Base-by-base conservation (phyloP, 495 filamentous ascomycete species). In the Talaromyces ruber region DNA sequence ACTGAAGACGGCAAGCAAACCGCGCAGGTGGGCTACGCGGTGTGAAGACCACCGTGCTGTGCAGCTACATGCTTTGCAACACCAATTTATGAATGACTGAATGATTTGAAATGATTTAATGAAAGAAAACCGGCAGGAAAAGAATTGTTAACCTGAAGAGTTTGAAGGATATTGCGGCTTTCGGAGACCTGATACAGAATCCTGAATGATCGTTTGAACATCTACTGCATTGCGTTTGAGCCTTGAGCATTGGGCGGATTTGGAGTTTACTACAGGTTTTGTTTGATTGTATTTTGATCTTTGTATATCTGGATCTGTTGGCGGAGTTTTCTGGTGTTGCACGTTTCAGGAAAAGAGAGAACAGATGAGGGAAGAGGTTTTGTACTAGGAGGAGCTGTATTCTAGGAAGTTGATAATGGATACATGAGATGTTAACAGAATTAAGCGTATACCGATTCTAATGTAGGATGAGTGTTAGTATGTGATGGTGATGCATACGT, bases 81-180 rank as follows among this genome's bases (percentile, higher is more conserved):
- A 53, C 25, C 22, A 18, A 22, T 1, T 25, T 54, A 29, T 11
- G 51, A 25, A 54, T 54, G 51, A 54, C 22, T 28, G 51, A 54
- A 54, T 54, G 51, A 54, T 54, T 54, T 54, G 51, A 54, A 54
- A 54, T 22, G 51, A 54, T 54, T 52, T 25, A 25, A 54, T 26
- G 51, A 54, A 54, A 54, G 9, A 54, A 47, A 61, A 18, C 8
- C 51, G 4, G n/a, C 51, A 52, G 53, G 37, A 24, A 32, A 52
- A 53, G 29, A 62, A 28, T 24, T 50, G 28, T 50, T 22, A 28
- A 4, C 30, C 39, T 55, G 47, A 16, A 51, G 51, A 53, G 50
- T 16, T 53, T 6, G 25, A 16, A 11, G 21, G 22, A 21, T n/a
- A n/a, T 7, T 28, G 28, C 50, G 50, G 50, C 22, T 12, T 53